Evolutionary conservation across 768 basidiomycete species (phyloP), one percentile per base, ranked within the genome.

Genomic region (Suillus subaureus): DNA sequence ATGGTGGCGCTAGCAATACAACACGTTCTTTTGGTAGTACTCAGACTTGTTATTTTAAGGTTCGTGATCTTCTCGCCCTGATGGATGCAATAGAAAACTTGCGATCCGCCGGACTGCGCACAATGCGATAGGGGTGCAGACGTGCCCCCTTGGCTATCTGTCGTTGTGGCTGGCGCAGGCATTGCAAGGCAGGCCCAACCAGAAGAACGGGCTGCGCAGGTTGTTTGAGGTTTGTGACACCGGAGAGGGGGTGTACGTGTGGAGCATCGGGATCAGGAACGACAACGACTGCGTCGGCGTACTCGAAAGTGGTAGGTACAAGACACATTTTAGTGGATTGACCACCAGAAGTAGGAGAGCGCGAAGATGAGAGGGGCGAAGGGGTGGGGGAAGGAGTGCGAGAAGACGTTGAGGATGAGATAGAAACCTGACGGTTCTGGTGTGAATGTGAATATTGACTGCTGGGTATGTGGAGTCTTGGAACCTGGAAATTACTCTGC

Each of bases 71-170:
- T 21, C 33, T 63, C 28, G 63, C 37, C 18, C 39, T 16, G 39
- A 21, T 58, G 39, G 63, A 42, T 33, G 16, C 56, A 21, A 62
- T 33, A n/a, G 61, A 58, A 3, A 68, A 52, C 16, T 66, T 65
- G 33, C 62, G 69, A 33, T 71, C 67, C 13, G 64, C 45, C 26
- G 68, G 61, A 33, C 64, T 47, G 21, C 70, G 75, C n/a, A 78
- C 73, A 40, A 87, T 76, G 67, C 83, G 83, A 73, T 89, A 90
- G 3, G 89, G 88, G 66, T 86, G 84, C 9, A 89, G 68, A 26
- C 85, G 80, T 11, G 83, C 79, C 43, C 84, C 84, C 66, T 80
- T 81, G 16, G 79, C 76, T 33, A 86, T 66, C 21, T 74, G 80
- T 11, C 77, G 72, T 40, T 78, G 74, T 1, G 81, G 77, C 13